A percentile compares a stretch with the other conserved stretches of the same genome.
Conservation (phyloP, 768 basidiomycete species). For the Tricholomella constricta region DNA sequence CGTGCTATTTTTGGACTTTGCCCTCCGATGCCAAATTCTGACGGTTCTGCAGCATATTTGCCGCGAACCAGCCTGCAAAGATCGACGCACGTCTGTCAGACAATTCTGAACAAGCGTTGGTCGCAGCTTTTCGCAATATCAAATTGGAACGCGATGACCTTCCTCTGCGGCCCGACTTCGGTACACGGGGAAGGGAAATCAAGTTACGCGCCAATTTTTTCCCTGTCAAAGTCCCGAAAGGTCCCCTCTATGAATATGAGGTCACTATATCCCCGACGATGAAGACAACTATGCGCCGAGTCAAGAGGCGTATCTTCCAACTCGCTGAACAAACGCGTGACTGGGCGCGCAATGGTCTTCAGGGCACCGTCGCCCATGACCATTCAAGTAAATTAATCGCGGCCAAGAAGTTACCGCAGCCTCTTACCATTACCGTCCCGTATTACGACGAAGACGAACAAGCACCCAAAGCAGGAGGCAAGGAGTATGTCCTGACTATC, state of each 20-base stretch:
- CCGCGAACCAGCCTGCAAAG: slow-evolving; percentile 34
- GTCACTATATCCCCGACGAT: slow-evolving; percentile 55
- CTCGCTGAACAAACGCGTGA: slow-evolving; percentile 54
- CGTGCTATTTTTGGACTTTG: background rate
- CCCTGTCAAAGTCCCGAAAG: slow-evolving; percentile 52
- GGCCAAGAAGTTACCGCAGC: slow-evolving; percentile 45
- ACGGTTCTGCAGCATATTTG: slow-evolving; percentile 39
- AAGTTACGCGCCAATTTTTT: slow-evolving; percentile 71
- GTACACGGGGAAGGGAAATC: slow-evolving; percentile 48
- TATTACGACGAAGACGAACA: slow-evolving; percentile 55
- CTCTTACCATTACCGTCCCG: slow-evolving; percentile 42
- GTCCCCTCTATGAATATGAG: slow-evolving; percentile 60
- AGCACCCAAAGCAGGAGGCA: slow-evolving; percentile 42
- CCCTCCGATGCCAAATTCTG: background rate
- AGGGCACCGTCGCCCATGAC: slow-evolving; percentile 57
- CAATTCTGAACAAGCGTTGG: slow-evolving; percentile 42
- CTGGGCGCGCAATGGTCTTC: slow-evolving; percentile 54
- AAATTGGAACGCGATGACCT: slow-evolving; percentile 40
- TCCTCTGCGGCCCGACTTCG: slow-evolving; percentile 61
- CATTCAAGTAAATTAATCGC: slow-evolving; percentile 53
- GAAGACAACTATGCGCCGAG: slow-evolving; percentile 49
- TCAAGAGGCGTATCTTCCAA: slow-evolving; percentile 62
- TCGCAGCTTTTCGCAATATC: slow-evolving; percentile 37
- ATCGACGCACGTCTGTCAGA: slow-evolving; percentile 46
- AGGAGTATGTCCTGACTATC: slow-evolving; percentile 50